Evolutionary conservation across 768 basidiomycete species (phyloP), one percentile per base, ranked within the genome.

Genomic region (Ramaria sp.): DNA sequence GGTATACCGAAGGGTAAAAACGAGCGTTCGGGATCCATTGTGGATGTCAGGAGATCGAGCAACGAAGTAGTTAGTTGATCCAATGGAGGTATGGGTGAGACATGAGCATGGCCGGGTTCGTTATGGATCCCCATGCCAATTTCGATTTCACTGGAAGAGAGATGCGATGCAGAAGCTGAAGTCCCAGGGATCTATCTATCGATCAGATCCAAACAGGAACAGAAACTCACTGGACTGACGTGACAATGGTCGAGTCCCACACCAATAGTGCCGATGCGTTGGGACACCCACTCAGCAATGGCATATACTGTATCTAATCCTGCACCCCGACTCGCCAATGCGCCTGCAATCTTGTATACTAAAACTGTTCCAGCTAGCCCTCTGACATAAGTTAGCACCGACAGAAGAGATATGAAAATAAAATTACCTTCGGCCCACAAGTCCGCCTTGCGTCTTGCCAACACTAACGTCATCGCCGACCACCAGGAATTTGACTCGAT

Each of bases 41-140:
- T 85, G n/a, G 79, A 85, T 22, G 77, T 83, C 59, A 92, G 72
- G 61, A 88, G 73, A 43, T 82, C 80, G 22, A 93, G 70, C 46
- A 94, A 74, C 61, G 80, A 73, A n/a, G 77, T 75, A 46, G 93
- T 73, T 55, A 94, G 80, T 60, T 84, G 73, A 15, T 78, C 74
- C 48, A 89, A 77, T 10, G 84, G 75, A 0, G 91, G 91, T 2
- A 85, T 74, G 4, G 86, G 88, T 0, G 83, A 83, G 37, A 86
- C 62, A 30, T 82, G 82, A 42, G 74, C 72, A 60, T 82, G 77
- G 7, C 88, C 92, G 48, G 83, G 80, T 70, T 95, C 92, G 64
- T 95, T 95, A 71, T 95, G 92, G 57, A 95, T 88, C 12, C 92
- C 88, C 75, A 90, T 81, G 17, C 92, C 92, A 58, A 95, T 85